phyloP scores from a whole-genome alignment of 2,329 filamentous ascomycete genomes.

The Epichloe elymi region DNA sequence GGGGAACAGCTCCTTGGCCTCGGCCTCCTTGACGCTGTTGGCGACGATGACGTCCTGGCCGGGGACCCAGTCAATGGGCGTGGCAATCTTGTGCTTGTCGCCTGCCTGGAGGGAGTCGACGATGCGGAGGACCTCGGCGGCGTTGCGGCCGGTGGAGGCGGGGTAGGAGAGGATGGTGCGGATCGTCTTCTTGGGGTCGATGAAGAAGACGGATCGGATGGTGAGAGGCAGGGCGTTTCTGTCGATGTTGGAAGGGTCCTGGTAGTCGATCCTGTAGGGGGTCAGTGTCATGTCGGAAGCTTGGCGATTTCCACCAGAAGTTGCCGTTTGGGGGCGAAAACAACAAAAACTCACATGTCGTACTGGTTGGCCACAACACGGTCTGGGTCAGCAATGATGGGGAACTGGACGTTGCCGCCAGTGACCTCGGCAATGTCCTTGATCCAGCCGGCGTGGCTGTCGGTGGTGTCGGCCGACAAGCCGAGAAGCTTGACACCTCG shows the following conservation, averaged over 20 bases:
- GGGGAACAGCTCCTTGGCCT: slow-evolving; percentile 80
- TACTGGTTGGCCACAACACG: slow-evolving; percentile 64
- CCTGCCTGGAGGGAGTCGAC: slow-evolving; percentile 69
- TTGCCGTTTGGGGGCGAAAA: too few relatives aligned
- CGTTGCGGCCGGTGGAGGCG: slow-evolving; percentile 77
- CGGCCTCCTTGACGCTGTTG: slow-evolving; percentile 66
- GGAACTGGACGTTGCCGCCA: slow-evolving; percentile 56
- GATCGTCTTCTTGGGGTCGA: slow-evolving; percentile 89
- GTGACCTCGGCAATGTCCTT: slow-evolving; percentile 74
- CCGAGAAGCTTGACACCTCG: slow-evolving; percentile 86
- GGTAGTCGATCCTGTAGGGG: slow-evolving; percentile 53
- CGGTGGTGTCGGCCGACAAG: slow-evolving; percentile 73
- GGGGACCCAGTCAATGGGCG: slow-evolving; percentile 79
- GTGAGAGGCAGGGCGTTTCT: slow-evolving; percentile 79
- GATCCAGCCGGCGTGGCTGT: slow-evolving; percentile 80
- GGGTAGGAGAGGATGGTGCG: slow-evolving; percentile 87
- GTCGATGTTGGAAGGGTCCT: slow-evolving; percentile 71
- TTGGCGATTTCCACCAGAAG: not conserved
- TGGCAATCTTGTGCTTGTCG: slow-evolving; percentile 79
- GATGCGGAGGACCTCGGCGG: slow-evolving; percentile 64
- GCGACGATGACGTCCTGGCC: slow-evolving; percentile 91
- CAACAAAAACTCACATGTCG: slow-evolving; percentile 52
- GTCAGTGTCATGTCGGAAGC: too few relatives aligned
- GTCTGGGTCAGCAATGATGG: slow-evolving; percentile 70
- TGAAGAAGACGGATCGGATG: slow-evolving; percentile 88